Evolutionary conservation across 2,329 filamentous ascomycete genomes (phyloP).

Genomic region (Aspergillus amoenus): DNA sequence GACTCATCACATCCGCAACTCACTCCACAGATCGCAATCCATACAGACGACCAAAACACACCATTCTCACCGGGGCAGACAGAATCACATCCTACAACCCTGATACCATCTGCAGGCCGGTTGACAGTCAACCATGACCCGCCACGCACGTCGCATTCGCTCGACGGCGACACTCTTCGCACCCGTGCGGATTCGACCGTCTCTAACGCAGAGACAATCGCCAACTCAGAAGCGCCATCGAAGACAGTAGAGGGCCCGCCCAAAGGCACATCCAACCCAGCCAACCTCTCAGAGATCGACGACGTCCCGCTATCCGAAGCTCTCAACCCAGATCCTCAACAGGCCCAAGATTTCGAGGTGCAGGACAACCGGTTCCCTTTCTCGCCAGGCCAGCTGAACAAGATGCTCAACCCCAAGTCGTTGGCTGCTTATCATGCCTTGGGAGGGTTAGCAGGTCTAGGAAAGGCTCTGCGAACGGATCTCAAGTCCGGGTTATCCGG

Average conservation of each 20-base stretch:
- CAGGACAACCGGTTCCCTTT: slow-evolving; percentile 84
- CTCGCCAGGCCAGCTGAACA: slow-evolving; percentile 72
- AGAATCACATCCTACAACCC: neutral
- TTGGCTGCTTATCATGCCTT: slow-evolving; percentile 76
- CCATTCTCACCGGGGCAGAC: slow-evolving; percentile 7
- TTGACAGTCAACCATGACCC: slow-evolving; percentile 26
- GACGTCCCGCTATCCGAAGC: slow-evolving; percentile 54
- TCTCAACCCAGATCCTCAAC: slow-evolving; percentile 72
- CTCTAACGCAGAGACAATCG: slow-evolving; percentile 34
- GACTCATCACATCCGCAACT: slow-evolving; percentile 1
- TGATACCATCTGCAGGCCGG: slow-evolving; percentile 17
- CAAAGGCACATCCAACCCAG: neutral
- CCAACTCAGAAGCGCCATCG: slow-evolving; percentile 31
- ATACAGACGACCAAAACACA: slow-evolving; percentile 4
- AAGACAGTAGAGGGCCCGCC: neutral
- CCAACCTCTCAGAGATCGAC: slow-evolving; percentile 19
- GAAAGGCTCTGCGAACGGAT: slow-evolving; percentile 74
- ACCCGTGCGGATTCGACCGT: slow-evolving; percentile 43
- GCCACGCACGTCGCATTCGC: slow-evolving; percentile 34
- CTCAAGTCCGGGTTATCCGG: slow-evolving; percentile 70
- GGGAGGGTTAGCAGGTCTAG: slow-evolving; percentile 74
- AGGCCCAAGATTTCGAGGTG: slow-evolving; percentile 72
- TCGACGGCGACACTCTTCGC: slow-evolving; percentile 47
- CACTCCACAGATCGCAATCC: neutral
- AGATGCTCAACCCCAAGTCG: slow-evolving; percentile 87